Percentiles rank a stretch among this genome's conserved stretches.
Conservation (phyloP, 1,139 yeast genomes). For the Kurtzmaniella quercitrusa region DNA sequence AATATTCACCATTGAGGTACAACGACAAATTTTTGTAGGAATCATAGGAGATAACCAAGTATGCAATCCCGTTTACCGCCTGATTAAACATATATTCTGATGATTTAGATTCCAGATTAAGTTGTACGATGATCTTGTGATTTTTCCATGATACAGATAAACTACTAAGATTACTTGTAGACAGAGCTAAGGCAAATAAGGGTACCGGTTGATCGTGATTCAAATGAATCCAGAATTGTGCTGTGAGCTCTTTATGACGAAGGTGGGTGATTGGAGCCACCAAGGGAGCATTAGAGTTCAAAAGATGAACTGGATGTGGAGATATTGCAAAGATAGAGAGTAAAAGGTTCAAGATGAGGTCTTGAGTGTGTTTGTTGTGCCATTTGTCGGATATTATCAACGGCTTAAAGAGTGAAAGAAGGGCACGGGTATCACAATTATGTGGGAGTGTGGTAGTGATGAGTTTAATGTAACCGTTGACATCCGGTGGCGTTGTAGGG, state of each 20-base stretch:
- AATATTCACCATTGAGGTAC: constrained; percentile 39
- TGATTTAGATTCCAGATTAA: neutral
- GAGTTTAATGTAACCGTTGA: neutral
- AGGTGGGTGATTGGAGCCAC: neutral
- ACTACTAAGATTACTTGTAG: neutral
- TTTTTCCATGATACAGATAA: neutral
- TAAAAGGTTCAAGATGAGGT: neutral
- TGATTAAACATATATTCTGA: constrained; percentile 1
- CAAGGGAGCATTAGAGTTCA: neutral
- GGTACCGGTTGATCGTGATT: neutral
- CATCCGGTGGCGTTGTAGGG: neutral
- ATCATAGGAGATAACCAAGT: constrained; percentile 37
- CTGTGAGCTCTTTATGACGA: constrained; percentile 1
- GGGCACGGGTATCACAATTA: neutral
- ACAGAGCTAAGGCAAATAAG: neutral
- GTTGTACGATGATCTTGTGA: neutral
- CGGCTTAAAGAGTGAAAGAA: neutral
- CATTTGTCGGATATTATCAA: neutral
- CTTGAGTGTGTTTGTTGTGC: neutral
- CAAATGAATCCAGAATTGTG: constrained; percentile 1
- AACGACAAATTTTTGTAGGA: constrained; percentile 32
- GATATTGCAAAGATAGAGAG: neutral
- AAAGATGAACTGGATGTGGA: neutral
- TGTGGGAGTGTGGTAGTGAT: neutral
- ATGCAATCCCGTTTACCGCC: constrained; percentile 27